Conservation (phyloP, 768 basidiomycete species). For the Coprinopsis strossmayeri region DNA sequence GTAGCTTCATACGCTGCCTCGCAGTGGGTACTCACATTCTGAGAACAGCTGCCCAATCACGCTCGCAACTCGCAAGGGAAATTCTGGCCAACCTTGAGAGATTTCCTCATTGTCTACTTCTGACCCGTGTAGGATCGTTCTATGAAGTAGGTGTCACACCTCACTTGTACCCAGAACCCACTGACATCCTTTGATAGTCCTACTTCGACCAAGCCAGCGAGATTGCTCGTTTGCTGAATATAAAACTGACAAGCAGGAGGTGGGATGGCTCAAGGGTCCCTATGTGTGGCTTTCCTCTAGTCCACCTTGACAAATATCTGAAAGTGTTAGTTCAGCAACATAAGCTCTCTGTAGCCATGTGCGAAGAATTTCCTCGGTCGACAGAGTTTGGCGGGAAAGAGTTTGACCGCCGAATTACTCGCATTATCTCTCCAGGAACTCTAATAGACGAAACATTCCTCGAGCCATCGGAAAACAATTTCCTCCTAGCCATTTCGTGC, state of each 20-base stretch:
- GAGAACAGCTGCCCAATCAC: constrained; percentile 20
- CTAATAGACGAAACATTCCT: constrained; percentile 89
- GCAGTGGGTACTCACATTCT: too few species aligned
- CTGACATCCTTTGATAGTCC: constrained; percentile 45
- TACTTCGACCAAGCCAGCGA: constrained; percentile 89
- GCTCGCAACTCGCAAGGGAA: constrained; percentile 54
- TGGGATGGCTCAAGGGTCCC: constrained; percentile 65
- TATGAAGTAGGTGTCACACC: constrained; percentile 63
- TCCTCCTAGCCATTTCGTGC: constrained; percentile 66
- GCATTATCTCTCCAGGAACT: constrained; percentile 90
- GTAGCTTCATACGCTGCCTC: too few species aligned
- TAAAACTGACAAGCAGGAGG: constrained; percentile 73
- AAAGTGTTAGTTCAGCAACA: constrained; percentile 80
- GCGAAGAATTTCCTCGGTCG: constrained; percentile 77
- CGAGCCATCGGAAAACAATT: constrained; percentile 84
- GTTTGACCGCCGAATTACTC: constrained; percentile 76
- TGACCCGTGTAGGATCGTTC: constrained; percentile 92
- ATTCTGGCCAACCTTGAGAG: constrained; percentile 64
- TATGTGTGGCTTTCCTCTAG: constrained; percentile 90
- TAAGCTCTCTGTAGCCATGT: constrained; percentile 83
- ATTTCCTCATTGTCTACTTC: constrained; percentile 84
- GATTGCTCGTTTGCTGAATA: constrained; percentile 69
- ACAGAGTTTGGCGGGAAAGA: constrained; percentile 42
- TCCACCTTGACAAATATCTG: constrained; percentile 81
- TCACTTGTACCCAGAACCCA: background rate